Evolutionary conservation across 2,329 filamentous ascomycete species (phyloP).

Genomic region (Parasarocladium wereldwijsianum): DNA sequence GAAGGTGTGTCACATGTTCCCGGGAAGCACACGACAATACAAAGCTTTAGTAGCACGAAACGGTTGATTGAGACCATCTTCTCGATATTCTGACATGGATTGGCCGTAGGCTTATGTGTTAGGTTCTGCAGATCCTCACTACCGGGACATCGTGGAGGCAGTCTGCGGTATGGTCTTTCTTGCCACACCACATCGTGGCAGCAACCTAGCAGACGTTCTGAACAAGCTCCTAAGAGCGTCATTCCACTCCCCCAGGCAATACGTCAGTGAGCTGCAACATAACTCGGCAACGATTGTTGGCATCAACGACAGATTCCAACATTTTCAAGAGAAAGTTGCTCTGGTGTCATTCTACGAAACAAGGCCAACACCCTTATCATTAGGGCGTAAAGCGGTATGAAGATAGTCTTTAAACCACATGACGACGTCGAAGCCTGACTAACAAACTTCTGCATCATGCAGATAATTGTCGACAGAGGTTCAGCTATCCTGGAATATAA

Average conservation of each 20-base stretch:
- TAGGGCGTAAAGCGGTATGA: not conserved
- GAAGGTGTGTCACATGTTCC: not conserved
- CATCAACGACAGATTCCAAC: not conserved
- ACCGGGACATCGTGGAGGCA: not conserved
- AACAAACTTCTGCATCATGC: no score
- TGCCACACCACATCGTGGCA: constrained; percentile 1
- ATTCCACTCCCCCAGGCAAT: not conserved
- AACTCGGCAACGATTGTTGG: not conserved
- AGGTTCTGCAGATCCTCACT: not conserved
- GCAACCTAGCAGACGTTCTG: constrained; percentile 1
- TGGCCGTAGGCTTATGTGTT: constrained; percentile 1
- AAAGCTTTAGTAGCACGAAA: no score
- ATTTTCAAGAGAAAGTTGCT: not conserved
- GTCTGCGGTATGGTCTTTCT: constrained; percentile 1
- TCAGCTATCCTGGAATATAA: no score
- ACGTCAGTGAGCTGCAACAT: not conserved
- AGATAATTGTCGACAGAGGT: no score
- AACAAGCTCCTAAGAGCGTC: not conserved
- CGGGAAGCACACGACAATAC: not conserved
- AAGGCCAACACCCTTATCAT: not conserved
- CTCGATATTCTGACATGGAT: no score
- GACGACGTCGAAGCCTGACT: no score
- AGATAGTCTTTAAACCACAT: constrained; percentile 24
- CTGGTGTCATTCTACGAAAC: not conserved
- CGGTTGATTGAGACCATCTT: no score